Evolutionary conservation across 306 rosid species (phyloP), one percentile per base, ranked within the genome.

Genomic region (Lathyrus tuberosus): DNA sequence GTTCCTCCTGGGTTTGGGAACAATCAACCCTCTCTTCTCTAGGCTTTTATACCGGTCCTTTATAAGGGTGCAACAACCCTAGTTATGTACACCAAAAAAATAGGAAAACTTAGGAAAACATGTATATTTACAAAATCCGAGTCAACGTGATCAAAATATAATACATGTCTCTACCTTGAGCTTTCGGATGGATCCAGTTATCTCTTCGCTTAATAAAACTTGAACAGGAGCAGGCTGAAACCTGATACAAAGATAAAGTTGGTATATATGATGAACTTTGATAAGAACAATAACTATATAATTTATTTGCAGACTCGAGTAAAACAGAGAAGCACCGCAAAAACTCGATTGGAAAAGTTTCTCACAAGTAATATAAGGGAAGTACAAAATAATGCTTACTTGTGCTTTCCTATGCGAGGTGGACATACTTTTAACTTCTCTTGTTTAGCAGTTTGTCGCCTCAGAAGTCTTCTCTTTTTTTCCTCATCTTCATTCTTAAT

Each of bases 211-310:
- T 79, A 91, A 72, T 48, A 95, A 76, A 62, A 95, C 97, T 87
- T 95, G 99, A 77, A 79, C 84, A 3, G 91, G 95, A 56, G 95
- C 92, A 56, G 96, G 97, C 78, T 85, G 87, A 73, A 91, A 95
- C 81, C 99, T 95, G 80, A 63, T 71, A 65, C 28, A 30, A 67
- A n/a, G 71, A 70, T 15, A 13, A 22, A 60, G 51, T 16, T 14
- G 30, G 43, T 28, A 28, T 57, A 28, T 12, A 57, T 2, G 18
- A 47, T n/a, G n/a, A n/a, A n/a, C 12, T 4, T 53, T 20, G 6
- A 10, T 10, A 41, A 9, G 44, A 35, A 33, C 66, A 46, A 62
- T 16, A 49, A 48, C 49, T 8, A 17, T 3, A 13, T 56, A 30
- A 38, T 10, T 60, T 9, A 38, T 40, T 22, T 10, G 42, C 28